These are phyloP conservation scores for Pterocarpus macrocarpus DNA, from an alignment of 306 rosid genomes.

Conservation along the genomic window DNA sequence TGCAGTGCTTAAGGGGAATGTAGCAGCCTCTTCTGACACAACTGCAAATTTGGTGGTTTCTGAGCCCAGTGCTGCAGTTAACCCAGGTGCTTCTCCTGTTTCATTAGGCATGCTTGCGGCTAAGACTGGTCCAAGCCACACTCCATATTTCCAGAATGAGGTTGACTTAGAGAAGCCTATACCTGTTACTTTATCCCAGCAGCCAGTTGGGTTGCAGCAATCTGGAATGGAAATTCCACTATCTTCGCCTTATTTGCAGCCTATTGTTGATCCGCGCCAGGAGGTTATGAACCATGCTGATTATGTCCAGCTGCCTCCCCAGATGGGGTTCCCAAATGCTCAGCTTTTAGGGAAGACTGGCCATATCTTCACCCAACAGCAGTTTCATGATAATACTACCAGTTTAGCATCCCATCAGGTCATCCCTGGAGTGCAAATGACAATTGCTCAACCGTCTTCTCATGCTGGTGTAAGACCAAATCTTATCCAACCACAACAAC, in stretches of 20 bases:
- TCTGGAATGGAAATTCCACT: slow-evolving; percentile 59
- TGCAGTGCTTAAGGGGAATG: slow-evolving; percentile 56
- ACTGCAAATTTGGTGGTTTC: slow-evolving; percentile 50
- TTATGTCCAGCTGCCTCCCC: slow-evolving; percentile 69
- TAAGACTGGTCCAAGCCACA: slow-evolving; percentile 51
- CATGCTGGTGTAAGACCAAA: slow-evolving; percentile 62
- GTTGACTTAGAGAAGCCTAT: slow-evolving; percentile 60
- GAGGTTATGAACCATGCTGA: slow-evolving; percentile 61
- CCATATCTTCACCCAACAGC: slow-evolving; percentile 64
- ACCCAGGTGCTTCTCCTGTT: slow-evolving; percentile 54
- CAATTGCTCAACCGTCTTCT: slow-evolving; percentile 64
- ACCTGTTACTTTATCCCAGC: slow-evolving; percentile 58
- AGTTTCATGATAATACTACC: slow-evolving; percentile 54
- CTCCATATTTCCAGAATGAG: slow-evolving; percentile 58
- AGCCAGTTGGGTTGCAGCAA: slow-evolving; percentile 64
- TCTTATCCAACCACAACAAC: slow-evolving; percentile 59
- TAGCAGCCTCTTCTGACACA: slow-evolving; percentile 53
- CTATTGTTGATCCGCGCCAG: slow-evolving; percentile 59
- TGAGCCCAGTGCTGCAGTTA: slow-evolving; percentile 54
- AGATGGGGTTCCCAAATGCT: slow-evolving; percentile 65
- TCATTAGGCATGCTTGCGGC: slow-evolving; percentile 51
- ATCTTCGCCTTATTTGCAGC: slow-evolving; percentile 62
- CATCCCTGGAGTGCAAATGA: slow-evolving; percentile 64
- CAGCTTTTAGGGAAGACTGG: slow-evolving; percentile 59
- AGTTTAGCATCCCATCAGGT: slow-evolving; percentile 60